Evolutionary conservation across 352 stramenopile species (phyloP).

Genomic region (Ophiocytium majus): DNA sequence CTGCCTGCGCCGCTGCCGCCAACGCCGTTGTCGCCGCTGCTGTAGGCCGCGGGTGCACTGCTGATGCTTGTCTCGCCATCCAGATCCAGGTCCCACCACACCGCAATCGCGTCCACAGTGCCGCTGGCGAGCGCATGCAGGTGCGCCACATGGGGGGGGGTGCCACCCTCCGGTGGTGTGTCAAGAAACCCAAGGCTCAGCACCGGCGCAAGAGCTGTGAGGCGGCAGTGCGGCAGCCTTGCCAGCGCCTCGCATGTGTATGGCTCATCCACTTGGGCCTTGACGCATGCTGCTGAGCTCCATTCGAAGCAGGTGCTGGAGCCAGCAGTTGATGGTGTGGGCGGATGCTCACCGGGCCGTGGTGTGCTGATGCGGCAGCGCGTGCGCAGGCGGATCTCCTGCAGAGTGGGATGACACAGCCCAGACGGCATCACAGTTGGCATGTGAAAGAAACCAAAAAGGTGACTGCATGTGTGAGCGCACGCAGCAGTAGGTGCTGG

Average conservation of each 20-base stretch:
- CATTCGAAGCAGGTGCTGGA: too few relatives aligned
- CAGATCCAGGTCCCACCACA: conserved; percentile 59
- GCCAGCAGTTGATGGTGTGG: too few relatives aligned
- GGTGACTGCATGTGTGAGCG: too few relatives aligned
- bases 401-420: too few relatives aligned
- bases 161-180: neutral
- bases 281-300: neutral
- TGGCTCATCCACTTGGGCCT: conserved; percentile 30
- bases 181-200: conserved; percentile 44
- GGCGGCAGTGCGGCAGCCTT: conserved; percentile 27
- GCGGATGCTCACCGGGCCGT: too few relatives aligned
- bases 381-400: neutral
- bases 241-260: conserved; percentile 57
- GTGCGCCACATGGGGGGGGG: neutral
- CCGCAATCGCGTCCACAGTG: conserved; percentile 48
- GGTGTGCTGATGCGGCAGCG: neutral
- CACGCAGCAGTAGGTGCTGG: too few relatives aligned
- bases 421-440: too few relatives aligned
- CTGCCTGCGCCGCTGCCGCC: too few relatives aligned
- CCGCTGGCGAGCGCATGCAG: conserved; percentile 40
- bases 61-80: conserved; percentile 24
- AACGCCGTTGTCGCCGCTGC: too few relatives aligned
- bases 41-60: neutral
- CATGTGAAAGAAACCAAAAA: too few relatives aligned
- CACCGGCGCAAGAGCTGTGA: conserved; percentile 32